Percentiles rank a stretch among this genome's conserved stretches.
Conservation (phyloP, 2,329 filamentous ascomycete genomes). For the Trichoderma semiorbis region DNA sequence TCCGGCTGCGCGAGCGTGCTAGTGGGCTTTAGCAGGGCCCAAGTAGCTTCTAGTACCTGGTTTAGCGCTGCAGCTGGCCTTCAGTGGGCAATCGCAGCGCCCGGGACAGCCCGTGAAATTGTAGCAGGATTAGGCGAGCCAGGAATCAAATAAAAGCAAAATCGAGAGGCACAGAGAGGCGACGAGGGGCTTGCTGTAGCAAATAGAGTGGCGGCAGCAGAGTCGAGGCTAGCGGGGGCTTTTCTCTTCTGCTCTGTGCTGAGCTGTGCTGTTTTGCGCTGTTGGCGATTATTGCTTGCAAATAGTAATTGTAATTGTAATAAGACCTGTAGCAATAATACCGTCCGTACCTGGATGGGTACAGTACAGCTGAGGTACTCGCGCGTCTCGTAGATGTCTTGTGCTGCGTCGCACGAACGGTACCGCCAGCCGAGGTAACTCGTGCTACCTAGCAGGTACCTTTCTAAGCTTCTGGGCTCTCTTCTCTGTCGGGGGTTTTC, state of each 20-base stretch:
- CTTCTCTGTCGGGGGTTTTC: neutral
- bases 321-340: no score
- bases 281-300: neutral
- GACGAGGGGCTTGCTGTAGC: neutral
- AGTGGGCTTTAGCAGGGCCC: neutral
- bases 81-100: neutral
- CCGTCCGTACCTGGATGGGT: no score
- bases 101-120: neutral
- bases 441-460: neutral
- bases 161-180: neutral
- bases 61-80: neutral
- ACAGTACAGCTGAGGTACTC: neutral
- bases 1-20: neutral
- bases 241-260: neutral
- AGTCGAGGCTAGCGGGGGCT: constrained; percentile 8
- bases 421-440: neutral
- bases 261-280: neutral
- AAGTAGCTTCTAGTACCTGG: neutral
- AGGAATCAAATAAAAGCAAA: neutral
- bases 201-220: constrained; percentile 11
- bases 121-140: constrained; percentile 2
- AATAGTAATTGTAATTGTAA: neutral
- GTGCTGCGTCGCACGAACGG: neutral
- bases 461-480: neutral
- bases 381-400: neutral